Evolutionary conservation across 1,139 yeast genomes (phyloP).

Genomic region (Sugiyamaella novakii): DNA sequence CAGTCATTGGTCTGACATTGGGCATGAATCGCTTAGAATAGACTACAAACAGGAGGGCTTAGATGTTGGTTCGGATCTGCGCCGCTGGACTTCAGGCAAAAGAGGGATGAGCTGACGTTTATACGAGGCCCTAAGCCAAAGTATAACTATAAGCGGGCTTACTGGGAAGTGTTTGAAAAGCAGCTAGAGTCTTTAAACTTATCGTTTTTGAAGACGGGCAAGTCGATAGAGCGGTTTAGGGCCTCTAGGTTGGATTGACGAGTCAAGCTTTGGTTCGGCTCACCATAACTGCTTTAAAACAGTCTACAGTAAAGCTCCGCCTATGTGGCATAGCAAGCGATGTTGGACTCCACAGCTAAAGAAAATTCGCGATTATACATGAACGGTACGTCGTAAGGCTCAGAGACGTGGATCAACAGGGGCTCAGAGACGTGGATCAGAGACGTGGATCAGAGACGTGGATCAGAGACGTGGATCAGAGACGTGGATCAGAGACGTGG

Average conservation of each 20-base stretch:
- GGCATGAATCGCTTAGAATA: constrained; percentile 1
- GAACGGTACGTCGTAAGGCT: not conserved
- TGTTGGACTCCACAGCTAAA: not conserved
- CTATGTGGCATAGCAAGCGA: not conserved
- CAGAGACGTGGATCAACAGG: too few species aligned
- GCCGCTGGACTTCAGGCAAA: constrained; percentile 1
- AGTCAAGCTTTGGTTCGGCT: not conserved
- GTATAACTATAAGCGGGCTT: not conserved
- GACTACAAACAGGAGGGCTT: not conserved
- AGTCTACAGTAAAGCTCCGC: not conserved
- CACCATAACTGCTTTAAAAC: not conserved
- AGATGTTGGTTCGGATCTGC: not conserved
- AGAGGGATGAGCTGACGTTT: constrained; percentile 1
- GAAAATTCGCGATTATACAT: not conserved
- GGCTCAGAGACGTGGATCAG: too few species aligned
- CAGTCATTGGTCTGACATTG: not conserved
- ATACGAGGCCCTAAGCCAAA: constrained; percentile 2
- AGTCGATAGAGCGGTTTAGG: constrained; percentile 1
- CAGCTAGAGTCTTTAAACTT: not conserved
- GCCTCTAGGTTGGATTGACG: not conserved
- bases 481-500: too few species aligned
- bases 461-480: too few species aligned
- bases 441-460: too few species aligned
- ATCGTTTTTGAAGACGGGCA: not conserved
- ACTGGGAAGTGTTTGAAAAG: not conserved